Evolutionary conservation across 306 rosid species (phyloP), one percentile per base, ranked within the genome.

Genomic region (Hippophae tibetana): DNA sequence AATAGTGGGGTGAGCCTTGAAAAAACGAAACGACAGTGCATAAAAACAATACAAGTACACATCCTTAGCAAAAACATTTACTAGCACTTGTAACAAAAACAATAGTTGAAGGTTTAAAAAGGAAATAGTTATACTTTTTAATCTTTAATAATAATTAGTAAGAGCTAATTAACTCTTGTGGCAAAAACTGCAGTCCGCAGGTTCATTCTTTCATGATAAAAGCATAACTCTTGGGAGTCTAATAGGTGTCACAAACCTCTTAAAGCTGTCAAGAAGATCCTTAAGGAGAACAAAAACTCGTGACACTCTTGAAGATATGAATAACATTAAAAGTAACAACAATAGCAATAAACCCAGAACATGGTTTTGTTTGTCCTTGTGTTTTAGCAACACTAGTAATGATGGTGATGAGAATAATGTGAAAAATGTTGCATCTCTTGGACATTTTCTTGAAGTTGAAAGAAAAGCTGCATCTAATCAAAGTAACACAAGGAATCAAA

Each of bases 171-270:
- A 31, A 31, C 3, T 4, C 3, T 2, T 2, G 5, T 31, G 38
- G 5, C 38, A 31, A 31, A 47, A 31, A 31, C 43, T 69, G 71
- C 81, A 88, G 96, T 88, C 87, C 1, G 81, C 90, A 1, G 88
- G 90, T 52, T 85, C 90, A 1, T 89, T 89, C 68, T 89, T 81
- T 68, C 84, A 65, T 47, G 88, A 89, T 52, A 81, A 74, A 31
- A 89, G 90, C 74, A 83, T 73, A 48, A 89, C 94, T 42, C 80
- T 89, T 5, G 94, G 94, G 77, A 83, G 80, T 71, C 86, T 89
- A 3, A 77, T 89, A 27, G 90, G 90, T 27, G 83, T 83, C 27
- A 79, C 82, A 3, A 89, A 69, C 74, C 77, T 83, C 50, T 50
- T 79, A 13, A 88, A 89, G 67, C 59, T 83, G 31, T 85, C 85